Percentiles rank a stretch among this genome's conserved stretches.
Conservation (phyloP, 2,329 filamentous ascomycete genomes). For the Ophiosphaerella korrae region DNA sequence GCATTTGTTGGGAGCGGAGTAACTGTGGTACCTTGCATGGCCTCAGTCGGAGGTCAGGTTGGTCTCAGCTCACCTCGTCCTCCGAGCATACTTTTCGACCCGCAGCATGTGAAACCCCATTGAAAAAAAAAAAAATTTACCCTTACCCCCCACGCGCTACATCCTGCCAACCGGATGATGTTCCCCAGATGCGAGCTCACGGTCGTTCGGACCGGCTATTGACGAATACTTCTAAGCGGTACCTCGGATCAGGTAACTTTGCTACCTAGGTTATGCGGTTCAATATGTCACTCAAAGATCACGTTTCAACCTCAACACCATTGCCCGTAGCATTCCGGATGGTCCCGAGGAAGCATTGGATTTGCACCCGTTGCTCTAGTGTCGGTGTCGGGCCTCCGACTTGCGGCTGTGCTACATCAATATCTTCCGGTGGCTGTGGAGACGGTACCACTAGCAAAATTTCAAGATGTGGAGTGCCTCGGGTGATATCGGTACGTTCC, state of each 20-base stretch:
- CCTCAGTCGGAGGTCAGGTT: background rate
- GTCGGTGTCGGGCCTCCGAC: background rate
- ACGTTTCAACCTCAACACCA: background rate
- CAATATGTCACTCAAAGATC: conserved; percentile 7
- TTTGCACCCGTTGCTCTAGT: no score
- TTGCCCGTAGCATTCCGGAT: no score
- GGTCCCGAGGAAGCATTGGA: no score
- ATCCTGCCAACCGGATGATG: background rate
- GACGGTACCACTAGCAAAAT: no score
- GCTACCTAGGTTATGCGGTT: conserved; percentile 4
- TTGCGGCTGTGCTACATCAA: background rate
- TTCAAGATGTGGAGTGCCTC: background rate
- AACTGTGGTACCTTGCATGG: conserved; percentile 1
- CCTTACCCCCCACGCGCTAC: background rate
- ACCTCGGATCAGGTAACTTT: conserved; percentile 16
- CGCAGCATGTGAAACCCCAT: background rate
- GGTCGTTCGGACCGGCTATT: conserved; percentile 1
- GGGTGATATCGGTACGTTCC: background rate
- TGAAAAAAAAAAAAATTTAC: background rate
- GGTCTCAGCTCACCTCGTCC: background rate
- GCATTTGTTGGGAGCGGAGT: conserved; percentile 1
- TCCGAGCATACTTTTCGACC: background rate
- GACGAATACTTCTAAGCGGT: background rate
- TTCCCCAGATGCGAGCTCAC: background rate
- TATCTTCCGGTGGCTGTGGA: background rate